Base-by-base conservation (phyloP, 176 grass and related monocot species). In the Zea mays region DNA sequence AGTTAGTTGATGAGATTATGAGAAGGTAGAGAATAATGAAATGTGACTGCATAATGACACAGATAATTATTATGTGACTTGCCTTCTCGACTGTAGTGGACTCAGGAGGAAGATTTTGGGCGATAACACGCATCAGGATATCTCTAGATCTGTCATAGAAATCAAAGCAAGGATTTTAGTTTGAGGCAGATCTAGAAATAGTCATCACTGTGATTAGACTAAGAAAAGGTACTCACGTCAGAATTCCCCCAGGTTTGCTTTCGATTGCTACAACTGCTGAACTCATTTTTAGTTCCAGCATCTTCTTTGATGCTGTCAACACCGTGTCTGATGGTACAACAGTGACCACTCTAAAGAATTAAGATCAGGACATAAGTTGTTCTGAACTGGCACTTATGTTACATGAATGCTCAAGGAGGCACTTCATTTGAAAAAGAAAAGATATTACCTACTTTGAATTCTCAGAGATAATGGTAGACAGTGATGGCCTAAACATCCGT, bases 401-500 rank as follows among this genome's bases (percentile, higher is more conserved):
- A 7, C 48, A 33, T n/a, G 49, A 82, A 52, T 20, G 5, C 17
- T 86, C 11, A 58, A 57, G 59, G 42, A 41, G 16, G 20, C 49
- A 51, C n/a, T 73, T 15, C 73, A 73, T 78, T 75, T 56, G n/a
- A 74, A 85, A 89, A 87, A 69, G 79, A 82, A 56, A 76, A 85
- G 56, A 83, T 99, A 89, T 95, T 99, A 99, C 90, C 92, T 95
- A 99, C 96, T 99, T 99, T 95, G 92, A 83, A 95, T 99, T 92
- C 83, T 99, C 92, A 83, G 88, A 77, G 47, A 99, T 95, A 58
- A 99, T 92, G 35, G 96, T 99, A 37, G 89, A 90, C 65, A 95
- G 75, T 43, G 96, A 87, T 64, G 96, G 96, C 78, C 19, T 93
- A 85, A 99, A 92, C 92, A 99, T 99, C 74, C 75, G 54, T 47